These are phyloP conservation scores for Alternaria longipes DNA, from an alignment of 2,329 filamentous ascomycete species.

Conservation along the genomic window DNA sequence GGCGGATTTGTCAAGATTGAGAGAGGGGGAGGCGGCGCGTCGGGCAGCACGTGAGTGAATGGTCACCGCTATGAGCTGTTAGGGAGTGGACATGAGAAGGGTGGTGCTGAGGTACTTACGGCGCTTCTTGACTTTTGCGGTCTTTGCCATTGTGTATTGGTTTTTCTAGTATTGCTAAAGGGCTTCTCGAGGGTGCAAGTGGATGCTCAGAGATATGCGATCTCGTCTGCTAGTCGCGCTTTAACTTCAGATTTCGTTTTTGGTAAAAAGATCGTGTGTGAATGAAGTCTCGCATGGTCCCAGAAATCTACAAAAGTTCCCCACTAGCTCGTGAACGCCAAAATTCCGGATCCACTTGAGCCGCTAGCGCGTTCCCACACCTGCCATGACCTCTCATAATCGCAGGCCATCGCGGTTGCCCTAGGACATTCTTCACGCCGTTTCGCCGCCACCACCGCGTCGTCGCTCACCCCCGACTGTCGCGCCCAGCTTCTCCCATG, in stretches of 20 bases:
- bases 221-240: neutral
- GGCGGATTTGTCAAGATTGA: slow-evolving; percentile 76
- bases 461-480: slow-evolving; percentile 15
- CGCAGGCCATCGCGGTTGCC: slow-evolving; percentile 19
- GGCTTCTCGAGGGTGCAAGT: neutral
- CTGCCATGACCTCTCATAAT: slow-evolving; percentile 20
- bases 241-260: neutral
- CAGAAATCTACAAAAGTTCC: slow-evolving; percentile 23
- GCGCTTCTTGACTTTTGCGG: slow-evolving; percentile 58
- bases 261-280: neutral
- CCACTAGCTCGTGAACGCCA: slow-evolving; percentile 20
- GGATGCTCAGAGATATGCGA: neutral
- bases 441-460: slow-evolving; percentile 23
- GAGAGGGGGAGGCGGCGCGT: slow-evolving; percentile 74
- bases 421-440: slow-evolving; percentile 20
- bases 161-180: neutral
- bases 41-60: slow-evolving; percentile 78
- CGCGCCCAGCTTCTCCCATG: slow-evolving; percentile 39
- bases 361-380: slow-evolving; percentile 23
- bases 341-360: slow-evolving; percentile 24
- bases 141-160: slow-evolving; percentile 53
- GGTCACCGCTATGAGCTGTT: slow-evolving; percentile 62
- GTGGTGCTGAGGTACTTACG: slow-evolving; percentile 33
- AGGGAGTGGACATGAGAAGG: slow-evolving; percentile 12
- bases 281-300: neutral